Evolutionary conservation across 495 filamentous ascomycete species (phyloP), one percentile per base, ranked within the genome.

Genomic region (Sporormia fimetaria): DNA sequence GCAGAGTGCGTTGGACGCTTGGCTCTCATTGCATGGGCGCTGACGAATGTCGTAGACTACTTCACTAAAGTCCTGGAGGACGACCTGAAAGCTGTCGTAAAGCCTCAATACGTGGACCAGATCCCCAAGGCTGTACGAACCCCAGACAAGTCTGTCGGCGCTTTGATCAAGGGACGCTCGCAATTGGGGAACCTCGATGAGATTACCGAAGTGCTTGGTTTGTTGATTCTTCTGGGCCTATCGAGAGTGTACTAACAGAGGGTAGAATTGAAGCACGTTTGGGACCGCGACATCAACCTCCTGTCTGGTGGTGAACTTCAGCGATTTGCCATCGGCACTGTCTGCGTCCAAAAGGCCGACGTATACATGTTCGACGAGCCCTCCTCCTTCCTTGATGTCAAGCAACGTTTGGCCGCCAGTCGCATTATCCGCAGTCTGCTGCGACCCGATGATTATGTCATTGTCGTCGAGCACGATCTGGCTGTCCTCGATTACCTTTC

Each of bases 321-420:
- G 63, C 80, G 90, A 58, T 98, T 98, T 55, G 92, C 90, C 50
- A 94, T 98, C 49, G 90, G 80, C 53, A 77, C 87, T 33, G 83
- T 90, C 26, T 96, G 92, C 57, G 88, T 98, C 16, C 88, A 94
- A 59, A 77, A 93, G 52, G 88, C 87, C 25, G 90, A 96, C 65
- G 87, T 95, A 76, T 94, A 98, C 69, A 96, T 96, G 92, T 98
- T 98, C 54, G 90, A 98, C 60, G 90, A 98, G 68, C 92, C 92
- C 16, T 95, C 87, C 10, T 96, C 90, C 7, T 98, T 93, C 56
- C 77, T 98, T 21, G 92, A 98, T 78, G 87, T 94, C 57, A 94
- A 96, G 69, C 88, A 98, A 62, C 82, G 90, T 76, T 68, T 98
- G 57, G 81, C 77, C 52, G 90, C 90, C 47, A 87, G 83, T 47